Base-by-base conservation (phyloP, 2,329 filamentous ascomycete genomes). In the Aureobasidium melanogenum region DNA sequence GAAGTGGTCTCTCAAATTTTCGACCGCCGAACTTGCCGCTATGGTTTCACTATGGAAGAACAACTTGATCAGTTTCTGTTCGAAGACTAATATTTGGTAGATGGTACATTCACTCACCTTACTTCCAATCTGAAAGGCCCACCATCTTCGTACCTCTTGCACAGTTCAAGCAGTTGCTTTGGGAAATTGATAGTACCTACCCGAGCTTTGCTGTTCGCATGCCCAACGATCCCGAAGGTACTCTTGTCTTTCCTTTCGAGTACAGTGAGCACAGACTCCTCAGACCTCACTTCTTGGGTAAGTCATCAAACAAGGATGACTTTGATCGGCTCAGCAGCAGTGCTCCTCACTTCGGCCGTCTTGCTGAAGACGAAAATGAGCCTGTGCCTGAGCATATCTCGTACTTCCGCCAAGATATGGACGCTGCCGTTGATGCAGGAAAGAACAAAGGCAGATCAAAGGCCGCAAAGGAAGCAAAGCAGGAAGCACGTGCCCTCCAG, bases 251-350 rank as follows among this genome's bases (percentile, higher is more conserved):
- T 62, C 74, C 74, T 10, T 94, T 95, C 68, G 75, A 74, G 7
- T 91, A 93, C 67, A 80, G 80, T 0, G 68, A 82, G 32, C 79
- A 82, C 36, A 79, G 80, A 3, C 83, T 81, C 5, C 85, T 86
- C 5, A 78, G 80, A 8, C 91, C 91, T 4, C 81, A 84, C 44
- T 92, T 85, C 67, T 75, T 94, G 5, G 85, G 86, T 2, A 79
- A 77, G 43, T 83, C 81, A 1, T 73, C 69, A 15, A 82, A 76
- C 41, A 73, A 74, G 4, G 73, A 77, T 64, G 78, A 68, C 55
- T 77, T 74, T 72, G 76, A 74, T 30, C 68, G 62, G n/a, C 71
- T 76, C 22, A 44, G 50, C 69, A 60, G 64, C 65, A 34, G 51
- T 24, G 47, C 61, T 32, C 55, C 60, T 22, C 52, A 57, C n/a